A percentile compares a stretch with the other conserved stretches of the same genome.
phyloP scores from a whole-genome alignment of 1,139 yeast species.

The Blastobotrys petasosporus region DNA sequence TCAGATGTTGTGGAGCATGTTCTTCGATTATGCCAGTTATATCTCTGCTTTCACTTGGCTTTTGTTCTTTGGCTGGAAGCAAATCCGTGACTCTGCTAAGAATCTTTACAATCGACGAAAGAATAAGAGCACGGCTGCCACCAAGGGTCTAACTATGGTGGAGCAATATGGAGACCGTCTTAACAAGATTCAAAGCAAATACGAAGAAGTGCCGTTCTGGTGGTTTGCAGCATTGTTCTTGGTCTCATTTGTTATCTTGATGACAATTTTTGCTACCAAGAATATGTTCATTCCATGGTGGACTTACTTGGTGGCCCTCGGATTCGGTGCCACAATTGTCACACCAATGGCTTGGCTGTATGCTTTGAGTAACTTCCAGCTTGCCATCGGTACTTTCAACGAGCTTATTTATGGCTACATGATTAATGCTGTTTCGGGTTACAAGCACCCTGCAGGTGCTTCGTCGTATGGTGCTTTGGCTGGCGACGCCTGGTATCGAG shows the following conservation, averaged over 20 bases:
- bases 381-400: conserved; percentile 47
- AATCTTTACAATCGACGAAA: conserved; percentile 6
- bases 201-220: conserved; percentile 53
- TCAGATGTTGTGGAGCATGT: conserved; percentile 43
- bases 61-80: conserved; percentile 8
- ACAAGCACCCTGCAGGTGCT: conserved; percentile 50
- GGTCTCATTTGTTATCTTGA: conserved; percentile 41
- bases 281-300: conserved; percentile 15
- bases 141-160: conserved; percentile 28
- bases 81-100: conserved; percentile 6
- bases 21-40: conserved; percentile 47
- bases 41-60: conserved; percentile 48
- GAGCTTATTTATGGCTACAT: conserved; percentile 48
- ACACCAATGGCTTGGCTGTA: conserved; percentile 37
- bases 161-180: conserved; percentile 40
- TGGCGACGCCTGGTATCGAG: conserved; percentile 16
- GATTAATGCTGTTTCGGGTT: conserved; percentile 46
- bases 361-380: conserved; percentile 43
- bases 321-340: conserved; percentile 12
- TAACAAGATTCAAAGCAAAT: conserved; percentile 44
- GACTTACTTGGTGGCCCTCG: conserved; percentile 12
- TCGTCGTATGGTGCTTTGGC: conserved; percentile 43
- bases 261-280: conserved; percentile 33
- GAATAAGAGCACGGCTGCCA: not conserved
- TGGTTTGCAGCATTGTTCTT: conserved; percentile 42